Base-by-base conservation (phyloP, 1,284 basidiomycete genomes). In the Tilletia caries region DNA sequence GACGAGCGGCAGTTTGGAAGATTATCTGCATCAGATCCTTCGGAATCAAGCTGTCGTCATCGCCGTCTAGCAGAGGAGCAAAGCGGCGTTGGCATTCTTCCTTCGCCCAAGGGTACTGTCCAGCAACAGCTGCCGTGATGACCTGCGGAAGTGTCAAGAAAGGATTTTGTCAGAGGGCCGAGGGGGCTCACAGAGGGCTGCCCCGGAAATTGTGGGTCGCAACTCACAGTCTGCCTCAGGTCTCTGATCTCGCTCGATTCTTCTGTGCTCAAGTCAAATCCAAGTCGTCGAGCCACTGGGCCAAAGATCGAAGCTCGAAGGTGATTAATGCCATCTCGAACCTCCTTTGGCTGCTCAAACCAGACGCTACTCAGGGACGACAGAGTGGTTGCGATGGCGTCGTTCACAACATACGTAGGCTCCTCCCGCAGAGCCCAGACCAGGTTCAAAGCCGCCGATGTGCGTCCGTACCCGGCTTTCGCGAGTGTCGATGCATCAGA, bases 401-500 rank as follows among this genome's bases (percentile, higher is more conserved):
- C 66, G 67, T 78, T 78, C 65, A 80, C 80, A 18, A 82, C 75
- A 67, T 77, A 75, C 29, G 75, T 75, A 1, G 70, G 68, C 67
- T 83, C 81, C 68, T 88, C 85, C 67, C 86, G 87, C 73, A 94
- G 86, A 62, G 87, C 86, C 70, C 91, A 86, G 71, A 92, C 86
- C 65, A 95, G 86, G 27, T 87, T 89, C 73, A 97, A 86, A 6
- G 90, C 89, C 72, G 89, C 90, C 75, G 91, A 92, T 41, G 92
- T 87, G 72, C 90, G 87, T 65, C 88, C 86, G 78, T 91, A 88
- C 1, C 92, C 92, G 34, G 92, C 91, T 79, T 91, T 89, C 41
- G 92, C 88, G 43, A 96, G 87, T 0, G 90, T 89, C 76, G 92
- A 88, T 0, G 90, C 87, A 79, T 95, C 93, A 72, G 90, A 89